A percentile compares a stretch with the other conserved stretches of the same genome.
These are phyloP conservation scores for Kwoniella sp. DNA, from an alignment of 768 basidiomycete genomes.

Conservation along the genomic window DNA sequence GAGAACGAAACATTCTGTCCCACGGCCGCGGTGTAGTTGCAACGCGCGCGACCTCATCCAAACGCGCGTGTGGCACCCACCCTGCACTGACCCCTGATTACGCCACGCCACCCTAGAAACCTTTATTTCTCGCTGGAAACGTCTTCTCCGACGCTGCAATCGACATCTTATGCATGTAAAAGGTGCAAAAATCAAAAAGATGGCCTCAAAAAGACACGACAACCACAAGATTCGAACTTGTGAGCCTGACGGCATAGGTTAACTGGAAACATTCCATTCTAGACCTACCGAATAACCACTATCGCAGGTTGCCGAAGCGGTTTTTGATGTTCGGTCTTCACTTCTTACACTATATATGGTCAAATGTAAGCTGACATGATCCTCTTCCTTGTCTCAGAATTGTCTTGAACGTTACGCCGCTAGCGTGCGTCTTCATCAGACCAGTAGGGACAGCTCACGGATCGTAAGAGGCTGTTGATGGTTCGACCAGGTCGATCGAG, in stretches of 20 bases:
- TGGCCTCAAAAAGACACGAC: constrained; percentile 9
- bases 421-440: too few relatives aligned
- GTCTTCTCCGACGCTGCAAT: background rate
- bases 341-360: background rate
- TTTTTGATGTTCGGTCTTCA: background rate
- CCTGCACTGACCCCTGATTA: background rate
- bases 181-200: background rate
- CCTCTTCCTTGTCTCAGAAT: too few relatives aligned
- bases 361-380: too few relatives aligned
- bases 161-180: background rate
- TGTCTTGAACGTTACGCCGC: too few relatives aligned
- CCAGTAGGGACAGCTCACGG: too few relatives aligned
- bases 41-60: too few relatives aligned
- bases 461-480: too few relatives aligned
- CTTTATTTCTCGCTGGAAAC: background rate
- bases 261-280: background rate
- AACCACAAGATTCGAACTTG: constrained; percentile 20
- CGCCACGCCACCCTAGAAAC: background rate
- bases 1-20: too few relatives aligned
- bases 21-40: too few relatives aligned
- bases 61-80: constrained; percentile 6
- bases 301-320: constrained; percentile 2
- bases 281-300: constrained; percentile 15
- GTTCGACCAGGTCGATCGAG: too few relatives aligned
- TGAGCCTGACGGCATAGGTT: constrained; percentile 20